Evolutionary conservation across 345 rosid species (phyloP).

Genomic region (Eucalyptus leucophloia): DNA sequence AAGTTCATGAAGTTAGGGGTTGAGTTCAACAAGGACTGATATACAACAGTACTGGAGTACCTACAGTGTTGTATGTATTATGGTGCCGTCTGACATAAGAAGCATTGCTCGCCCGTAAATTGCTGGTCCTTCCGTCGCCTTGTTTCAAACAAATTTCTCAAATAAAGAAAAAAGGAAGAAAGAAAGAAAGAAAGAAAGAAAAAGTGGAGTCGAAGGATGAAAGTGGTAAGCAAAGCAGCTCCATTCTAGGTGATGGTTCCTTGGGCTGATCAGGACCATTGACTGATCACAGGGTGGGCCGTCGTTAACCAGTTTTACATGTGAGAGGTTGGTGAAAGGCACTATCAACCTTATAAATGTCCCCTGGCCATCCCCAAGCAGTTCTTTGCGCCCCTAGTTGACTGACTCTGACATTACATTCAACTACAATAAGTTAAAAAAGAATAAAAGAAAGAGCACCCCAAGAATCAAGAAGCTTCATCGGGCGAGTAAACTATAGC

Average conservation of each 20-base stretch:
- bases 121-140: not conserved
- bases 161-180: not conserved
- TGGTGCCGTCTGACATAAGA: not conserved
- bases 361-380: not conserved
- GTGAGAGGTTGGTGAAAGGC: slow-evolving; percentile 49
- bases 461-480: not conserved
- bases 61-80: not conserved
- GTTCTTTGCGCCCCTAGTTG: not conserved
- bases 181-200: not conserved
- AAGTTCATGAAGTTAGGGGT: not conserved
- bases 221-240: not conserved
- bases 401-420: not conserved
- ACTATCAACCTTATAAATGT: slow-evolving; percentile 25
- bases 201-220: not conserved
- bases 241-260: not conserved
- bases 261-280: slow-evolving; percentile 13
- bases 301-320: slow-evolving; percentile 13
- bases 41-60: not conserved
- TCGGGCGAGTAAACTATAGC: not conserved
- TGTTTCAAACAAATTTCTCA: not conserved
- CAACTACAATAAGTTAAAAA: not conserved
- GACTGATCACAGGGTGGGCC: slow-evolving; percentile 33
- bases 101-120: not conserved
- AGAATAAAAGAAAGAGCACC: not conserved
- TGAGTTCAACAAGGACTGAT: not conserved